phyloP scores from a whole-genome alignment of 495 filamentous ascomycete species.

The Pseudomonodictys pantanalensis region DNA sequence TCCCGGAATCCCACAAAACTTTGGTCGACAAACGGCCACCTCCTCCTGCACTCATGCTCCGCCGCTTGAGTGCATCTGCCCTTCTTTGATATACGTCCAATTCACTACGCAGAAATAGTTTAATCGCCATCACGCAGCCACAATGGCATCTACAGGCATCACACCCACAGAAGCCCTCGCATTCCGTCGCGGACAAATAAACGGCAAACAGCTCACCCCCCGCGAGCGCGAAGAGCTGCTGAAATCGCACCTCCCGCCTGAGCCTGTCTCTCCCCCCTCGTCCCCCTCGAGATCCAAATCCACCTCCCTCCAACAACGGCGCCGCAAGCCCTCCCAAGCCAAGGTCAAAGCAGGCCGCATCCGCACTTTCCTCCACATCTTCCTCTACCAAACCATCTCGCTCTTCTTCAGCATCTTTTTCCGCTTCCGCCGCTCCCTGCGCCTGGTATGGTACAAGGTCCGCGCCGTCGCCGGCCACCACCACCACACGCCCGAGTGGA shows the following conservation, averaged over 20 bases:
- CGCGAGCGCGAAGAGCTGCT: slow-evolving; percentile 69
- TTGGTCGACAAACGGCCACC: background rate
- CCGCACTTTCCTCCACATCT: slow-evolving; percentile 59
- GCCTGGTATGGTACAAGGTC: slow-evolving; percentile 68
- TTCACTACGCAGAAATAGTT: background rate
- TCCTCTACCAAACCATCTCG: slow-evolving; percentile 72
- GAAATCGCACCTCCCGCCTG: slow-evolving; percentile 70
- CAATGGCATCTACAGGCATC: slow-evolving; percentile 50
- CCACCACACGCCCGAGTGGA: slow-evolving; percentile 87
- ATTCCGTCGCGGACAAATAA: slow-evolving; percentile 62
- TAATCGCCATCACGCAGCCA: no score
- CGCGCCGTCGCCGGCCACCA: slow-evolving; percentile 85
- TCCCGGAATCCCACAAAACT: background rate
- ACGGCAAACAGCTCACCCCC: slow-evolving; percentile 58
- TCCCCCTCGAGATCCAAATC: slow-evolving; percentile 35
- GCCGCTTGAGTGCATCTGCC: background rate
- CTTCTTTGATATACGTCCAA: background rate
- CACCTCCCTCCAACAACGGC: slow-evolving; percentile 21
- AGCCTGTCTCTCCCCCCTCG: slow-evolving; percentile 39
- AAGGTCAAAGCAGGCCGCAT: slow-evolving; percentile 66
- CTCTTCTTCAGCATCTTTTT: slow-evolving; percentile 82
- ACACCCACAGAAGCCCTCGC: slow-evolving; percentile 52
- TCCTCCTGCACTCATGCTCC: background rate
- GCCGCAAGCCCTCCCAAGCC: slow-evolving; percentile 39
- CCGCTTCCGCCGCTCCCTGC: slow-evolving; percentile 73